Percentiles rank a stretch among this genome's conserved stretches.
Evolutionary conservation across 108 stramenopile species (phyloP).

Genomic region (Pseudonitzschia delicatissima): DNA sequence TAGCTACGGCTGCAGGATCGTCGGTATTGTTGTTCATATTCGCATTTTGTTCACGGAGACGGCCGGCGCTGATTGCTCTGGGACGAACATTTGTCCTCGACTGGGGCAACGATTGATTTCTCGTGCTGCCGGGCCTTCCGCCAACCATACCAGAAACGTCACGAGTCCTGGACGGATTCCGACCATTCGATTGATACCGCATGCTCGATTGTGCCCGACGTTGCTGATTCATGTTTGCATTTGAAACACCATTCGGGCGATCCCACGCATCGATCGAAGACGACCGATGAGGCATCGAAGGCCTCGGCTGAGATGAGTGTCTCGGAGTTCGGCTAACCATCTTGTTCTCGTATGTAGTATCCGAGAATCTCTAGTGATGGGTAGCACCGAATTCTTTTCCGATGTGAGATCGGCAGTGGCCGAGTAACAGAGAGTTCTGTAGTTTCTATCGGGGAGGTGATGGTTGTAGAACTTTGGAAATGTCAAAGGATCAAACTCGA

Average conservation of each 20-base stretch:
- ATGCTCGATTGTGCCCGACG: constrained; percentile 26
- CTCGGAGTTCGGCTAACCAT: constrained; percentile 20
- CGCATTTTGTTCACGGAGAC: constrained; percentile 11
- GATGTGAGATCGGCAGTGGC: too few relatives aligned
- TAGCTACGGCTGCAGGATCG: constrained; percentile 34
- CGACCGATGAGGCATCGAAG: neutral
- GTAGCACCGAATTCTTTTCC: too few relatives aligned
- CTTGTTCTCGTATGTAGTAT: neutral
- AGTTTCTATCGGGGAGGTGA: too few relatives aligned
- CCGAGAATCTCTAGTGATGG: too few relatives aligned
- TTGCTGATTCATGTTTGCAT: constrained; percentile 1
- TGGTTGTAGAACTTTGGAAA: too few relatives aligned
- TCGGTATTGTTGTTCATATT: constrained; percentile 11
- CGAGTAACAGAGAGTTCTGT: too few relatives aligned
- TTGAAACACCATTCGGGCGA: neutral
- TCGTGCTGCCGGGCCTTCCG: neutral
- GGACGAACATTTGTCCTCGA: constrained; percentile 9
- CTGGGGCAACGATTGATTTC: neutral
- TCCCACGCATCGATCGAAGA: constrained; percentile 11
- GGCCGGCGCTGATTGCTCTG: constrained; percentile 28
- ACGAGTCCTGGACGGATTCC: neutral
- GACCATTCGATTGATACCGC: constrained; percentile 23
- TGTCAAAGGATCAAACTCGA: too few relatives aligned
- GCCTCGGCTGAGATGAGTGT: constrained; percentile 9
- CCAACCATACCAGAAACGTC: neutral